These are phyloP conservation scores for Posidonia australis DNA, from an alignment of 106 monocot species.

Conservation along the genomic window DNA sequence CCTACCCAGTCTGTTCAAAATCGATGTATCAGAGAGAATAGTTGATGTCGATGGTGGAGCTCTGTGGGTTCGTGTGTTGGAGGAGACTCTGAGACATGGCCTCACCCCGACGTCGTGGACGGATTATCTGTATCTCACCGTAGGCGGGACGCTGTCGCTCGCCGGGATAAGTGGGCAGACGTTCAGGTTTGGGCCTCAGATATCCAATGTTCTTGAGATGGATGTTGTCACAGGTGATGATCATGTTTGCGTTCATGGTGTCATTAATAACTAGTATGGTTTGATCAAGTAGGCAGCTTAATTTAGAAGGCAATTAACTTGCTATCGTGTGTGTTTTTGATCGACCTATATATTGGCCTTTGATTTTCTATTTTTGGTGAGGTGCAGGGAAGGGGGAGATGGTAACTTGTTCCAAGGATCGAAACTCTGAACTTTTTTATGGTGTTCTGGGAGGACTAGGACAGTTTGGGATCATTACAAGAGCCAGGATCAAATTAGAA, in stretches of 20 bases:
- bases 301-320: too few relatives aligned
- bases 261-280: too few relatives aligned
- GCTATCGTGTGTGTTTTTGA: too few relatives aligned
- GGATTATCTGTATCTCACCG: conserved; percentile 22
- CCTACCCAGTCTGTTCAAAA: background rate
- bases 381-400: conserved; percentile 19
- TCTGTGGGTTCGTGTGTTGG: conserved; percentile 47
- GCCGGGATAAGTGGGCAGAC: conserved; percentile 59
- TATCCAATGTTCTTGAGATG: conserved; percentile 46
- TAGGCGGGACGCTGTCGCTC: conserved; percentile 61
- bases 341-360: too few relatives aligned
- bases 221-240: conserved; percentile 57
- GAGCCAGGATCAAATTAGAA: conserved; percentile 14
- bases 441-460: conserved; percentile 22
- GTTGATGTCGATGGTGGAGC: conserved; percentile 57
- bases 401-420: conserved; percentile 13
- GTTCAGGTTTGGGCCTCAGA: conserved; percentile 58
- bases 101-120: conserved; percentile 19
- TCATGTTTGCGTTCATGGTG: too few relatives aligned
- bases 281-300: too few relatives aligned
- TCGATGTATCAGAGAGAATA: conserved; percentile 6
- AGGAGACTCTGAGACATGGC: conserved; percentile 23
- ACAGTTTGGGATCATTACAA: conserved; percentile 27
- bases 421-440: conserved; percentile 16
- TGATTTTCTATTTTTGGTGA: too few relatives aligned